Evolutionary conservation across 2,329 filamentous ascomycete species (phyloP), one percentile per base, ranked within the genome.

Genomic region (Trichoderma pleuroti): DNA sequence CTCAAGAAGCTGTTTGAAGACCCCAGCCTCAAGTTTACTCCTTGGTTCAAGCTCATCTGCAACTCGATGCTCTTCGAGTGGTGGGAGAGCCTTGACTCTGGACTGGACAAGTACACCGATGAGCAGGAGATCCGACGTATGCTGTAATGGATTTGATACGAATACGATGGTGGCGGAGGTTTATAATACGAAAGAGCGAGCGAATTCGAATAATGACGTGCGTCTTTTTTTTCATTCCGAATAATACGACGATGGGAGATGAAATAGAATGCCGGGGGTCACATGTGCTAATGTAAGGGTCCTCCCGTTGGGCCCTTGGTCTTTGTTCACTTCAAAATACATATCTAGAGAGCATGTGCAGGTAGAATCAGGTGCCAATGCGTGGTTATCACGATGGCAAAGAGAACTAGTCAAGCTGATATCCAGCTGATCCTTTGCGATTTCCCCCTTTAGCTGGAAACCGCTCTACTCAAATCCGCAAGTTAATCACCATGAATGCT

Each of bases 31-130:
- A 92, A 91, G 77, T 98, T 98, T 82, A 99, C 96, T 0, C 96
- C 96, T 1, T 99, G 96, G 96, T 99, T 99, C 86, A 97, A 97
- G 86, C 90, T 99, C 75, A 98, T 99, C 78, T 99, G 96, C 87
- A 88, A 98, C 81, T 94, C 93, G 62, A 94, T 98, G 93, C 88
- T 99, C 54, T 99, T 97, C 77, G 92, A 98, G 81, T 99, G 96
- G 96, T 99, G 96, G 96, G 86, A 90, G 78, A 90, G 92, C 82
- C 87, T 98, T 70, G 91, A 96, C 76, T 84, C 87, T 28, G 92
- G 92, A 11, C 85, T 98, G 75, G 92, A 97, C 72, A 91, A 93
- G 83, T 97, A 95, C 83, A 87, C 89, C 82, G 91, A 93, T 79
- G 94, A 98, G 85, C 89, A 90, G 79, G 86, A 92, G 79, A 97